A percentile compares a stretch with the other conserved stretches of the same genome.
Evolutionary conservation across 148 eudicot species (phyloP).

Genomic region (Rhododendron molle): DNA sequence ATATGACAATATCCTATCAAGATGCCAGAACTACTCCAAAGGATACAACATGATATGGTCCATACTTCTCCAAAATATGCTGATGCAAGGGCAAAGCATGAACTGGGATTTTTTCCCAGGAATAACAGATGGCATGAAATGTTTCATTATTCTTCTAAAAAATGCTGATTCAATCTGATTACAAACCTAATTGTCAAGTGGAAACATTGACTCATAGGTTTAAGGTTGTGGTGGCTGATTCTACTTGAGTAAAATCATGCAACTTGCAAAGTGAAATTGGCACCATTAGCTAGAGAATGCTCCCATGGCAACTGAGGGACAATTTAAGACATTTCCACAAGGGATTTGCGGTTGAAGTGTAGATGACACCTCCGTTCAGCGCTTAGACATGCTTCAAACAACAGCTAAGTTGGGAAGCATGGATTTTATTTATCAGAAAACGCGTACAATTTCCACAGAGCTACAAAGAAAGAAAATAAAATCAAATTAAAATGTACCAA

Average conservation of each 20-base stretch:
- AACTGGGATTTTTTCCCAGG: not conserved
- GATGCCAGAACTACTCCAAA: not conserved
- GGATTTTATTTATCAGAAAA: not conserved
- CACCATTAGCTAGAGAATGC: not conserved
- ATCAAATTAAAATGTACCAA: not conserved
- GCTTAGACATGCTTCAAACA: not conserved
- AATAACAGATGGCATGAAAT: not conserved
- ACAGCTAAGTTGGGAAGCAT: constrained; percentile 1
- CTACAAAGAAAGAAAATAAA: constrained; percentile 6
- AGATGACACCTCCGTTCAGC: not conserved
- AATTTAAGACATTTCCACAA: not conserved
- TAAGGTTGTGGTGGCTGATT: not conserved
- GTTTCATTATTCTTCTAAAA: not conserved
- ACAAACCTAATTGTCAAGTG: not conserved
- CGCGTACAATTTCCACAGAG: not conserved
- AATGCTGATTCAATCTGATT: not conserved
- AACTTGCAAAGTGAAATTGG: not conserved
- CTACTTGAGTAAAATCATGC: not conserved
- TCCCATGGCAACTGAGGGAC: not conserved
- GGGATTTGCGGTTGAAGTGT: constrained; percentile 3
- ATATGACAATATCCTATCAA: not conserved
- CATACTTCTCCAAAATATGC: not conserved
- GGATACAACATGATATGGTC: not conserved
- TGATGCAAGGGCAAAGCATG: too few relatives aligned
- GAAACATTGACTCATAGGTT: not conserved